Conservation (phyloP, 805 yeast species). For the Lipomyces yamanashiensis region DNA sequence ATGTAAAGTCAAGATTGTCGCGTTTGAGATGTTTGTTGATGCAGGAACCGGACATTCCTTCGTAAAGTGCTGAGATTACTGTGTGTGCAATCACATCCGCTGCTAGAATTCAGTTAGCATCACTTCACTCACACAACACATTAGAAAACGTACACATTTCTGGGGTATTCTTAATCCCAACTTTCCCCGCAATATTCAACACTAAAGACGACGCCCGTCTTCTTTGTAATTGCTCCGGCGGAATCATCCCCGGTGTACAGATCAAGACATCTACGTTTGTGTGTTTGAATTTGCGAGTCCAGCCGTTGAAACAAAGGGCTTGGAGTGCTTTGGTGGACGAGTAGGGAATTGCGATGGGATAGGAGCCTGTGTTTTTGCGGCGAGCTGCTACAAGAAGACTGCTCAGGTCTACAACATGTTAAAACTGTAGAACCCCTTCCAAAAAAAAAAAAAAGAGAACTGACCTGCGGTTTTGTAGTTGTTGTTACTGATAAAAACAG, state of each 20-base stretch:
- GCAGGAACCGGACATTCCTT: slow-evolving; percentile 17
- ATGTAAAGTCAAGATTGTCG: slow-evolving; percentile 6
- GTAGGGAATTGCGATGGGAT: slow-evolving; percentile 3
- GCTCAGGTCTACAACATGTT: slow-evolving; percentile 10
- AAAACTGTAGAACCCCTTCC: neutral
- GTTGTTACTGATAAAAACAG: slow-evolving; percentile 29
- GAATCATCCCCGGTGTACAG: slow-evolving; percentile 17
- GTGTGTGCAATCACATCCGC: slow-evolving; percentile 20
- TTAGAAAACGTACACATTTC: slow-evolving; percentile 12
- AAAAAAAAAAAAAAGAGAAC: neutral
- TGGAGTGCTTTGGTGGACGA: slow-evolving; percentile 26
- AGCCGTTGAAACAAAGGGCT: slow-evolving; percentile 25
- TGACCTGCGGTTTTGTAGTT: slow-evolving; percentile 26
- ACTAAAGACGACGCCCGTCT: slow-evolving; percentile 8
- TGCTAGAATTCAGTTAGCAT: neutral
- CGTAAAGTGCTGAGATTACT: slow-evolving; percentile 13
- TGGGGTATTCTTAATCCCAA: slow-evolving; percentile 23
- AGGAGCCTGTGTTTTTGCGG: neutral
- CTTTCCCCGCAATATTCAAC: slow-evolving; percentile 8
- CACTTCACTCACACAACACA: neutral
- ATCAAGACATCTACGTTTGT: slow-evolving; percentile 28
- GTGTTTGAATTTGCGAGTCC: slow-evolving; percentile 16
- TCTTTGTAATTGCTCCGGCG: slow-evolving; percentile 1
- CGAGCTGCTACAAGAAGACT: slow-evolving; percentile 6
- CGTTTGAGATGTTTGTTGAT: slow-evolving; percentile 15